Percentiles rank a stretch among this genome's conserved stretches.
Conservation (phyloP, 176 grass and related monocot genomes). For the Musa itinerans region DNA sequence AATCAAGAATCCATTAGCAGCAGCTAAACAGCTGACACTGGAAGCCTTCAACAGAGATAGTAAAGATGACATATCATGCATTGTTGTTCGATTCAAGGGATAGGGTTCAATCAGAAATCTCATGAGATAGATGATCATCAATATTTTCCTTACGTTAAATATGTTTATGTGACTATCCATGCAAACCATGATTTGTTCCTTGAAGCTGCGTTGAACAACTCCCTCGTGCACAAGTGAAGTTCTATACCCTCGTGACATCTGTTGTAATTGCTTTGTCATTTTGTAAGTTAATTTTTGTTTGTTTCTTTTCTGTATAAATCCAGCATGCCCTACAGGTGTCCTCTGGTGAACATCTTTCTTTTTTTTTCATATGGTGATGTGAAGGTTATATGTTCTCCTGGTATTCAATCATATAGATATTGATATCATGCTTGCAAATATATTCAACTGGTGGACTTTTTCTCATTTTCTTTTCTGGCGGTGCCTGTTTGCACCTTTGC, state of each 20-base stretch:
- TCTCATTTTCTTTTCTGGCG: too few species aligned
- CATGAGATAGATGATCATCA: background rate
- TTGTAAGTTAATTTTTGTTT: background rate
- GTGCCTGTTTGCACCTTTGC: too few species aligned
- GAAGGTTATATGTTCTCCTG: background rate
- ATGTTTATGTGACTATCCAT: background rate
- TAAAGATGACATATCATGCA: slow-evolving; percentile 23
- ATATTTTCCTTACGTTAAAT: background rate
- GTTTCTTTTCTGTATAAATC: background rate
- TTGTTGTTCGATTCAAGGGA: slow-evolving; percentile 4
- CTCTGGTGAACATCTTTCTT: background rate
- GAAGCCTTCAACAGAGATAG: slow-evolving; percentile 13
- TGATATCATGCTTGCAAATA: background rate
- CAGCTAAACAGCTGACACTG: slow-evolving; percentile 6
- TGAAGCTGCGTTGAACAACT: background rate
- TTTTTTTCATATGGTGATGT: background rate
- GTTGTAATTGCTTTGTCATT: background rate
- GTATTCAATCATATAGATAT: background rate
- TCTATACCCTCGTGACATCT: background rate
- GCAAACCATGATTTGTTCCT: background rate
- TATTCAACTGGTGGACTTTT: background rate
- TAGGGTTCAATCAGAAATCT: background rate
- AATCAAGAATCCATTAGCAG: slow-evolving; percentile 12
- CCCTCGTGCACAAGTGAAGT: background rate
- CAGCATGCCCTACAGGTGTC: background rate